Evolutionary conservation across 305 asterid genomes (phyloP).

Genomic region (Fraxinus floribunda): DNA sequence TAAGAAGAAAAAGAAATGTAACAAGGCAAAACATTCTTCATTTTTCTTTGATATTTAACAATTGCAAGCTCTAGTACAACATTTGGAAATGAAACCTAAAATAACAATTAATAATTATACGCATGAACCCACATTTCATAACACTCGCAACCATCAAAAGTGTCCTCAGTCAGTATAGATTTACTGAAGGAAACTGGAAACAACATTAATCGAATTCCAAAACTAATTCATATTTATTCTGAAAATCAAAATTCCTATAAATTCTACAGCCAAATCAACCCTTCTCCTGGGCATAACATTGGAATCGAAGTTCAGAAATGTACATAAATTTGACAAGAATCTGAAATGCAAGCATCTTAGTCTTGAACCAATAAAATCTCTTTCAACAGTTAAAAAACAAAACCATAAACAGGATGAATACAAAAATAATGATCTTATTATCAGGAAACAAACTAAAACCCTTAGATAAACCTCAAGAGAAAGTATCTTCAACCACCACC

Average conservation of each 20-base stretch:
- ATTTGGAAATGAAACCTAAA: neutral
- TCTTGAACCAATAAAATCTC: slow-evolving; percentile 17
- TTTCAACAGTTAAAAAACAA: neutral
- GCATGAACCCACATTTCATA: neutral
- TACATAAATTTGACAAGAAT: slow-evolving; percentile 4
- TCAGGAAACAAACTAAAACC: slow-evolving; percentile 4
- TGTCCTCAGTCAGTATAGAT: neutral
- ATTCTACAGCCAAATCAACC: slow-evolving; percentile 16
- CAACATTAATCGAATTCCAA: neutral
- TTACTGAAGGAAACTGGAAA: slow-evolving; percentile 7
- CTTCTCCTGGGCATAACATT: slow-evolving; percentile 15
- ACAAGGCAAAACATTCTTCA: neutral
- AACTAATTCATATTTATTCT: neutral
- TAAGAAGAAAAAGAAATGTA: neutral
- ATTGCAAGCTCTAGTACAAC: neutral
- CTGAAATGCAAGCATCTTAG: neutral
- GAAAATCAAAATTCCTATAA: neutral
- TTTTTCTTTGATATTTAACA: neutral
- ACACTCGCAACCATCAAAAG: neutral
- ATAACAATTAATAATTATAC: neutral
- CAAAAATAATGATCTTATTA: neutral
- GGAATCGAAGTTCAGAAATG: neutral
- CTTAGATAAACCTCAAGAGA: slow-evolving; percentile 13
- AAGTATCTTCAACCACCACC: slow-evolving; percentile 4
- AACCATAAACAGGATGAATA: neutral